Base-by-base conservation (phyloP, 345 rosid genomes). In the Zanthoxylum bungeanum region DNA sequence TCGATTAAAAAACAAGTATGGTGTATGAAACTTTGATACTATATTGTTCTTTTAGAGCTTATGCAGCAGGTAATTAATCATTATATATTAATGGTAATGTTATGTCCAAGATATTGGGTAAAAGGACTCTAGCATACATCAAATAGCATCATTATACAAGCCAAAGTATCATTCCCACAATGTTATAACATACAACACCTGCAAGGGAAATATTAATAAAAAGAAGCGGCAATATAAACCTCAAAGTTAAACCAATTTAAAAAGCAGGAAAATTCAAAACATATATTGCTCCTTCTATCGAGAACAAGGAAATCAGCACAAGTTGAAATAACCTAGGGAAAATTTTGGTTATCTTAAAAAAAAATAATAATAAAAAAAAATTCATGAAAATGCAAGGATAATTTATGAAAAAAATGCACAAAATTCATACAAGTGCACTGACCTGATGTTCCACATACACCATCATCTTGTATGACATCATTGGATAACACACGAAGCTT, bases 401-500 rank as follows among this genome's bases (percentile, higher is more conserved):
- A 62, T 40, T 64, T 27, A 74, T 58, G n/a, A 10, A 46, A 53
- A 34, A 66, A 14, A 22, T 36, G 70, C 49, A 57, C 72, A 33
- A 60, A 22, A 64, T 42, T 39, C 14, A 3, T 62, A 16, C 2
- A 57, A 62, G 76, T 28, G 61, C 65, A 72, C 80, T 27, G 65
- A 92, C 93, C 90, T 77, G 87, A 73, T 60, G 83, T 73, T 64
- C 78, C 85, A 68, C 61, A 39, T 42, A 75, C 67, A 68, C 52
- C 68, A 73, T 75, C 81, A 73, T 61, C 74, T 72, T 75, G 80
- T 28, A 40, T 72, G 9, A 57, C 78, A 76, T 75, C 84, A 82
- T 86, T 86, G 37, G 79, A 76, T 55, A 80, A 60, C 39, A 88
- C 66, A 66, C 64, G 86, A 50, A 95, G 77, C 78, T 83, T 88